Evolutionary conservation across 345 rosid genomes (phyloP), one percentile per base, ranked within the genome.

Genomic region (Excoecaria cochinchinensis): DNA sequence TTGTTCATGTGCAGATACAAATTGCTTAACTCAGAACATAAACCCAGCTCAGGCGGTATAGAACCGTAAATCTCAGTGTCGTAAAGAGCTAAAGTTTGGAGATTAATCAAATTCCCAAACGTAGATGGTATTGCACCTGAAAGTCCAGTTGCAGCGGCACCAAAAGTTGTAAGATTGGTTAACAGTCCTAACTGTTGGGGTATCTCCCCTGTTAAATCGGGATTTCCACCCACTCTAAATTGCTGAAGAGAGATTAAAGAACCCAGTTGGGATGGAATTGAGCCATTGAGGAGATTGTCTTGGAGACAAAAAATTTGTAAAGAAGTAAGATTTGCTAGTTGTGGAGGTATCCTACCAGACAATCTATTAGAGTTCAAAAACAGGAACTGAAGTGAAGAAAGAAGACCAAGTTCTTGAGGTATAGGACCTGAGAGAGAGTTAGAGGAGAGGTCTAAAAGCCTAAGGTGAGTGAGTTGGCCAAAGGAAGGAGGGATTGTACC

Each of bases 1-100:
- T 92, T 95, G 76, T 92, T 95, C 96, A 91, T 89, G 84, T 95
- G 94, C 86, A 95, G 79, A 84, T 92, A 91, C 91, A 95, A 78
- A 79, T 95, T 90, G 81, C 94, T 90, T 48, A 95, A 82, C 86
- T 91, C 96, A 0, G 84, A 81, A 71, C 97, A 95, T 22, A 79
- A 73, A 48, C 97, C 96, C 6, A 95, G 92, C 76, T 95, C 94
- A 39, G 92, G 84, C 9, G 99, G 96, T 74, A 95, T 87, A 1
- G 90, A 82, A 67, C 97, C 99, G 66, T 77, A 86, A 16, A 95
- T 42, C 58, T 91, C 97, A 11, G 96, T 92, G 70, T 95, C 99
- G 77, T 95, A 95, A 70, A 95, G 84, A 74, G 98, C 86, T 79
- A 95, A 75, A 13, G 96, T 95, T 74, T 95, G 99, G 65, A 95